Base-by-base conservation (phyloP, 352 stramenopile genomes). In the Phytophthora constricta region DNA sequence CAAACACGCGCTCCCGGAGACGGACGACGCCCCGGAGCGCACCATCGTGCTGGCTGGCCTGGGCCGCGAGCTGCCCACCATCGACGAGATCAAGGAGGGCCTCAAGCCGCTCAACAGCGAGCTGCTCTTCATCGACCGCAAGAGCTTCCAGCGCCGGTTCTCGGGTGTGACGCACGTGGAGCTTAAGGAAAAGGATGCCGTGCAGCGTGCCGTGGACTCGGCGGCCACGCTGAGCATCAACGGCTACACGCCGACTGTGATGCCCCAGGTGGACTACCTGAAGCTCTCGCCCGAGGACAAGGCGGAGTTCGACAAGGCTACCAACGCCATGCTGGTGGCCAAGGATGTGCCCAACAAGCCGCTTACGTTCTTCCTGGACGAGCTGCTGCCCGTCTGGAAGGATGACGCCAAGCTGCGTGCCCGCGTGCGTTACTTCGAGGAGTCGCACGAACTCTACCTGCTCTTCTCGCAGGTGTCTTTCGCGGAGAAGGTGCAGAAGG, bases 301-400 rank as follows among this genome's bases (percentile, higher is more conserved):
- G 68, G 72, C 80, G 33, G 88, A 96, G 68, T 96, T 96, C 45
- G 84, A 96, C 60, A 95, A 96, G 77, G 72, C 82, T 27, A 87
- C 85, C 20, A 81, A 73, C 19, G 86, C 85, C 19, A 94, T 96
- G 85, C 76, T 96, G 11, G 82, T 93, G 14, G 85, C 88, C 37
- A 93, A 93, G 70, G 77, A 92, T 46, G 89, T 97, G 55, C 81
- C 90, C 4, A 70, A 68, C 50, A 88, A 91, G 69, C 84, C 79
- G 8, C 75, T 92, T 19, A 79, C 82, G 7, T 80, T 92, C 52
- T 91, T 92, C 61, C 61, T 93, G n/a, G 80, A 91, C 42, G 77
- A 84, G 45, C 76, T 96, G 37, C 63, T 88, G 42, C 71, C 79
- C 1, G 58, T 96, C 61, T 94, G 87, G 84, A 77, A 84, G 34